These are phyloP conservation scores for Triadica sebifera DNA, from an alignment of 345 rosid genomes.

Conservation along the genomic window DNA sequence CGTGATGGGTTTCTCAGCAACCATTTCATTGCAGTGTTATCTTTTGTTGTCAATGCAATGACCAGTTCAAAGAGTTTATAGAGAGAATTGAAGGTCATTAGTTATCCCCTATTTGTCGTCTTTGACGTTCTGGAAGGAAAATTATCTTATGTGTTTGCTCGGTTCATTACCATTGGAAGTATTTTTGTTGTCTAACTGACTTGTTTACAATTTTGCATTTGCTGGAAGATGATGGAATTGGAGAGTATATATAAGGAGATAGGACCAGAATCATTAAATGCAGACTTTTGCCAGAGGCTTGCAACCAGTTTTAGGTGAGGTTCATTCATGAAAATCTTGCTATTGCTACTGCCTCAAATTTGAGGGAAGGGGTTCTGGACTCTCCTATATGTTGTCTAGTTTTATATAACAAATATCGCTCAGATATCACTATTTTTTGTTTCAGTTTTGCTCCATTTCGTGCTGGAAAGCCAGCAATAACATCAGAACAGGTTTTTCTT, in stretches of 20 bases:
- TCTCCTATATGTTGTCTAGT: neutral
- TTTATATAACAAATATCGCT: neutral
- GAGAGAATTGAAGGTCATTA: neutral
- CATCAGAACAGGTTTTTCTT: constrained; percentile 65
- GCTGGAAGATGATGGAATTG: constrained; percentile 61
- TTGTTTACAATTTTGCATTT: neutral
- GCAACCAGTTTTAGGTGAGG: constrained; percentile 63
- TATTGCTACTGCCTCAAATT: neutral
- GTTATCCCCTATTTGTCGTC: neutral
- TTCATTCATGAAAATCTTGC: neutral
- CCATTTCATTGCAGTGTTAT: neutral
- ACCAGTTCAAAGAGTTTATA: neutral
- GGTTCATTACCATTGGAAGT: neutral
- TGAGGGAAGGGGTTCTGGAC: neutral
- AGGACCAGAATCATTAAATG: constrained; percentile 47
- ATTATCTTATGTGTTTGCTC: neutral
- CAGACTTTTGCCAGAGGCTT: constrained; percentile 57
- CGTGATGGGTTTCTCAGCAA: neutral
- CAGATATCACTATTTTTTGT: constrained; percentile 24
- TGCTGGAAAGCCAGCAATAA: constrained; percentile 51
- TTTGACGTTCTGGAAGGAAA: neutral
- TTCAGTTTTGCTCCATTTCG: constrained; percentile 51
- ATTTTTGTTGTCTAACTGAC: neutral
- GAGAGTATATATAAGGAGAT: constrained; percentile 63
- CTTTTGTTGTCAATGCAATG: neutral